Evolutionary conservation across 257 asterid genomes (phyloP).

Genomic region (Nemophila menziesii): DNA sequence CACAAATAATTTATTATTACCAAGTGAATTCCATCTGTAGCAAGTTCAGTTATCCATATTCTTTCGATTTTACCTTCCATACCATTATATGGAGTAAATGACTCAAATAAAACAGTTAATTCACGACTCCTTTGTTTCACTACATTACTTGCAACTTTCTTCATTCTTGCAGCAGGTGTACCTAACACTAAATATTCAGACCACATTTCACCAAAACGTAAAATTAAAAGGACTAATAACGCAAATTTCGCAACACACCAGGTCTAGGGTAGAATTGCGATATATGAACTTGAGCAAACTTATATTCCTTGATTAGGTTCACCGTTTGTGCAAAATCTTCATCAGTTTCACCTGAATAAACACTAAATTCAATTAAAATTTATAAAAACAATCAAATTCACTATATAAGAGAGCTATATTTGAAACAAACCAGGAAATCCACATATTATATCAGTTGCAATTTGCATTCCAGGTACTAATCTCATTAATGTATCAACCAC

Average conservation of each 20-base stretch:
- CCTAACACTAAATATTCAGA: constrained; percentile 34
- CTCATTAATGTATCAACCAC: constrained; percentile 80
- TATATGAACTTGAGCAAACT: constrained; percentile 84
- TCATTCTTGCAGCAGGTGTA: constrained; percentile 90
- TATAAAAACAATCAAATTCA: background rate
- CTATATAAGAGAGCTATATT: constrained; percentile 6
- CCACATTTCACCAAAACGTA: background rate
- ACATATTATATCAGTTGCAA: constrained; percentile 92
- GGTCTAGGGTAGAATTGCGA: constrained; percentile 94
- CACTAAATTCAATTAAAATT: background rate
- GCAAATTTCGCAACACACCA: constrained; percentile 31
- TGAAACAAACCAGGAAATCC: constrained; percentile 82
- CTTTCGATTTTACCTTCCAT: constrained; percentile 79
- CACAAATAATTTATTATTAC: constrained; percentile 18
- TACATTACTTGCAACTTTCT: constrained; percentile 74
- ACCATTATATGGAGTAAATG: constrained; percentile 70
- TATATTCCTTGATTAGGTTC: constrained; percentile 68
- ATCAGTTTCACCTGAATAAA: constrained; percentile 78
- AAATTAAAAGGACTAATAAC: no score
- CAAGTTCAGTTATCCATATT: constrained; percentile 83
- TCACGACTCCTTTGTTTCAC: constrained; percentile 92
- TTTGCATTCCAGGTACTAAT: constrained; percentile 94
- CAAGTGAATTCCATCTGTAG: constrained; percentile 89
- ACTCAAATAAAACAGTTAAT: constrained; percentile 68
- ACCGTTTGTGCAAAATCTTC: constrained; percentile 74